Base-by-base conservation (phyloP, 805 yeast species). In the Candida endomychidarum region DNA sequence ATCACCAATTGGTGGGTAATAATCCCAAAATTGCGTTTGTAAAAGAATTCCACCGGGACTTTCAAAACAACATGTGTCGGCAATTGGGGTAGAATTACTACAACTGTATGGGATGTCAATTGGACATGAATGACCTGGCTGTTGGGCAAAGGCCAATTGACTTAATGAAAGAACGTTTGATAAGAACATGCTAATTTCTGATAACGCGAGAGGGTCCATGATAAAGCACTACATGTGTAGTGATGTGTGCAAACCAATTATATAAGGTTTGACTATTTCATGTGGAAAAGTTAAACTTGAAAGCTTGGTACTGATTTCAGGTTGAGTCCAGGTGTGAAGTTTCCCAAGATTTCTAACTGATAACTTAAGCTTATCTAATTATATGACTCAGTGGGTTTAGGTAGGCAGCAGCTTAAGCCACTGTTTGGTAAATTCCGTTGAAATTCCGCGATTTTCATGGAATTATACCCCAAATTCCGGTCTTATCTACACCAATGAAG, bases 91-190 rank as follows among this genome's bases (percentile, higher is more conserved):
- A 0, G 85, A 40, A 25, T 45, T 48, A 18, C 44, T 45, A 52
- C 93, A 85, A 6, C 86, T 73, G 24, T 75, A 56, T 1, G 91
- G 90, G 2, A 70, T 43, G 48, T 78, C 74, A 2, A 64, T 49
- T 1, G 89, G 86, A 53, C 89, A 83, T 9, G 34, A 20, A 19
- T 15, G 11, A 10, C 25, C 25, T 4, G 31, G 14, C 18, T 15
- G 17, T 12, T 8, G 11, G 5, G n/a, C 20, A n/a, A 37, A 24
- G n/a, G 17, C 34, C 11, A 27, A 17, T 22, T 29, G 40, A 18
- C 20, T 17, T 3, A 36, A 18, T 15, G 28, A 34, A n/a, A 36
- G 21, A 17, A 23, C 4, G 5, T 27, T 27, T 5, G 39, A 16
- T 3, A 27, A 27, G n/a, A n/a, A 27, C 39, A 27, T 36, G n/a